Evolutionary conservation across 768 basidiomycete species (phyloP).

Genomic region (Rhodotorula sphaerocarpa): DNA sequence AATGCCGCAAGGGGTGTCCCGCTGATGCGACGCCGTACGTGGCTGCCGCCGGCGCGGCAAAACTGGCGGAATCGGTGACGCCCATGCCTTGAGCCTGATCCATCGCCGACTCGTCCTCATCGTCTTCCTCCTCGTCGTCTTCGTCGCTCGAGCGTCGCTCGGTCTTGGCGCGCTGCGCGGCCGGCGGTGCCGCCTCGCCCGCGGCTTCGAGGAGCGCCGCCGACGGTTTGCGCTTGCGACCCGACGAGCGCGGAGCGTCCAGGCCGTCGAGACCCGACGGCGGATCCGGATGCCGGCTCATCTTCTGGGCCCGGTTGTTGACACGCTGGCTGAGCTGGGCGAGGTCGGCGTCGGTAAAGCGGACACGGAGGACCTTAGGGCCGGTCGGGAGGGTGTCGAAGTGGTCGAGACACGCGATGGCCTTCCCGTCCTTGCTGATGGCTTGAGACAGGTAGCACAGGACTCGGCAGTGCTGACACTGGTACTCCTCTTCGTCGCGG

Average conservation of each 20-base stretch:
- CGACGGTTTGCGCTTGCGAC: conserved; percentile 33
- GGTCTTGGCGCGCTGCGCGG: conserved; percentile 5
- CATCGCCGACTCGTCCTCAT: background rate
- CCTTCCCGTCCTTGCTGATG: conserved; percentile 51
- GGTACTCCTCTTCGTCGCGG: conserved; percentile 85
- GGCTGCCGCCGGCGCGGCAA: no score
- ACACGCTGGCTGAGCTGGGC: conserved; percentile 28
- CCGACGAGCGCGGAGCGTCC: conserved; percentile 17
- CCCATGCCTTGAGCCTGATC: no score
- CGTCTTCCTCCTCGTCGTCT: background rate
- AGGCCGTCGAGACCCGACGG: conserved; percentile 5
- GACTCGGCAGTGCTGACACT: conserved; percentile 82
- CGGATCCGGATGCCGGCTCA: conserved; percentile 14
- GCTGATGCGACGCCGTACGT: no score
- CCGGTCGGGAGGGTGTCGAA: conserved; percentile 66
- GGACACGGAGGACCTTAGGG: conserved; percentile 26
- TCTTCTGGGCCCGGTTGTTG: conserved; percentile 28
- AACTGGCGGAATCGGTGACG: no score
- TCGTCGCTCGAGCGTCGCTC: background rate
- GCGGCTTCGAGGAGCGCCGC: conserved; percentile 29
- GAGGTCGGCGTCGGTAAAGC: conserved; percentile 36
- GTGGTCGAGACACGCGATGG: conserved; percentile 81
- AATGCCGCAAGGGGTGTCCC: background rate
- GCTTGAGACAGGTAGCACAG: conserved; percentile 95
- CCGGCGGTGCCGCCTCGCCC: conserved; percentile 6